phyloP scores from a whole-genome alignment of 225 moss, liverwort and hornwort genomes.

The Sphagnum contortum region DNA sequence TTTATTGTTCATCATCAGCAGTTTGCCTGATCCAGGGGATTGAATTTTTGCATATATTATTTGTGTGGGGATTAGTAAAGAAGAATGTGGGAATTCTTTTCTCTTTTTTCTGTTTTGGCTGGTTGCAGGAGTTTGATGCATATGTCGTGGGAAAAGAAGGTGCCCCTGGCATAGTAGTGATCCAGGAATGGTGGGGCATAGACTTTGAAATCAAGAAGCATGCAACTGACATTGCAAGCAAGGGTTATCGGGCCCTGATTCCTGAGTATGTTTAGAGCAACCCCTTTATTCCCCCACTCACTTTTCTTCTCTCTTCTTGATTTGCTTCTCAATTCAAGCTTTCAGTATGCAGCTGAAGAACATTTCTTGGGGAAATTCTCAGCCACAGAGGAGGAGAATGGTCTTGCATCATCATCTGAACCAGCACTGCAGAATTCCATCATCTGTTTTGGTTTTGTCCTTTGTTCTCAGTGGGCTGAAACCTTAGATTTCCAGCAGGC shows the following conservation, averaged over 20 bases:
- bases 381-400: not conserved
- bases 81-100: no score
- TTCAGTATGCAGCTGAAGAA: not conserved
- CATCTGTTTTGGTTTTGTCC: no score
- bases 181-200: constrained; percentile 98
- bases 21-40: no score
- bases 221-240: constrained; percentile 54
- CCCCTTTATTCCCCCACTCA: no score
- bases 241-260: constrained; percentile 75
- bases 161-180: constrained; percentile 69
- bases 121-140: constrained; percentile 56
- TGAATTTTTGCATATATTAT: no score
- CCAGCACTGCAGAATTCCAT: not conserved
- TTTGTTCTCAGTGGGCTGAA: no score
- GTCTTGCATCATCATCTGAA: not conserved
- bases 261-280: constrained; percentile 52
- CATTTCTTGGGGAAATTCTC: not conserved
- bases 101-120: not conserved
- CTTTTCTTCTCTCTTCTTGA: not conserved
- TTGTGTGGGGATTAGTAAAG: no score
- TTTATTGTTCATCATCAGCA: no score
- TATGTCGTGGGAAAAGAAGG: constrained; percentile 69
- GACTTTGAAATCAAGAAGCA: constrained; percentile 94
- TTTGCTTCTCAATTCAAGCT: not conserved
- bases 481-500: no score